phyloP scores from a whole-genome alignment of 2,329 filamentous ascomycete genomes.

The Colletotrichum salicis region DNA sequence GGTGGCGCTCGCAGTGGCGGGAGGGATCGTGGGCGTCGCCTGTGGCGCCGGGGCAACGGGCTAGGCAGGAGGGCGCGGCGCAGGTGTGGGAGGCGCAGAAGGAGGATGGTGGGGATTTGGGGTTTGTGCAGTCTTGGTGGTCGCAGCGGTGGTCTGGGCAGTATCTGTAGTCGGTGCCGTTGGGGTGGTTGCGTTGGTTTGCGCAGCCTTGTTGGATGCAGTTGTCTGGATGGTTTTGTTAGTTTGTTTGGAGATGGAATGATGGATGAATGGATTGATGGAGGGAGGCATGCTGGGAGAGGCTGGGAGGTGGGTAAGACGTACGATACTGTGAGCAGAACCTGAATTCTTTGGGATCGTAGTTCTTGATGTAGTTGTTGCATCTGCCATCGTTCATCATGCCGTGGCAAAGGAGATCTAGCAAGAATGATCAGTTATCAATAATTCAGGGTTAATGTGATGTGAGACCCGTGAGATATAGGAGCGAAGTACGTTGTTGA shows the following conservation, averaged over 20 bases:
- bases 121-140: constrained; percentile 37
- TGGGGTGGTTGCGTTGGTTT: constrained; percentile 36
- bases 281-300: neutral
- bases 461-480: neutral
- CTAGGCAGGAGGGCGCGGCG: constrained; percentile 39
- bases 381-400: constrained; percentile 24
- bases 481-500: constrained; percentile 20
- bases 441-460: rapidly evolving
- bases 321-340: constrained; percentile 35
- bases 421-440: neutral
- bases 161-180: constrained; percentile 38
- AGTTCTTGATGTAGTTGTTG: constrained; percentile 29
- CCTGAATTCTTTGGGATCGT: constrained; percentile 30
- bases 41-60: constrained; percentile 37
- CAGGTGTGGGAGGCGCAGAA: constrained; percentile 45
- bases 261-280: too few relatives aligned
- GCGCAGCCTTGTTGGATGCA: constrained; percentile 41
- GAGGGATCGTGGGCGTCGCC: constrained; percentile 34
- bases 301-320: neutral
- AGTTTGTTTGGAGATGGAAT: neutral
- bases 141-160: constrained; percentile 45
- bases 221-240: constrained; percentile 39
- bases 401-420: constrained; percentile 31
- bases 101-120: constrained; percentile 16
- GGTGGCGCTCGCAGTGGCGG: constrained; percentile 44